These are phyloP conservation scores for Miscanthus sacchariflorus DNA, from an alignment of 202 grass and related monocot species.

Conservation along the genomic window DNA sequence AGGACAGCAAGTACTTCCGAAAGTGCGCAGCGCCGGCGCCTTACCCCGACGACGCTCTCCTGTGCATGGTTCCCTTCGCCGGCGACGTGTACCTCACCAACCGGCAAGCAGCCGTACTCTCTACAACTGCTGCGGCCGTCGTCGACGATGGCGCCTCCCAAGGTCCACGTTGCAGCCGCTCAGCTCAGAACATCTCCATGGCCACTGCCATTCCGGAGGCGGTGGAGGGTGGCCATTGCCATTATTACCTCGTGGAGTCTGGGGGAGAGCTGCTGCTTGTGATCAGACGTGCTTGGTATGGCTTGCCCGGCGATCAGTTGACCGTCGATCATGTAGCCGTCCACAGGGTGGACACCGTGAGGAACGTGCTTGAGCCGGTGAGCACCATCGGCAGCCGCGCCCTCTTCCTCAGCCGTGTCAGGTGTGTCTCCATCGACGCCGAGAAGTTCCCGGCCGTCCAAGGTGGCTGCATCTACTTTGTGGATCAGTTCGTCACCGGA, in stretches of 20 bases:
- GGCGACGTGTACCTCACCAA: not conserved
- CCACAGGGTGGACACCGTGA: not conserved
- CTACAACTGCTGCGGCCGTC: not conserved
- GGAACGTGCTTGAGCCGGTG: not conserved
- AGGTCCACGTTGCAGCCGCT: not conserved
- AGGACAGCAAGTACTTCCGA: no score
- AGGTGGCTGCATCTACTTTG: constrained; percentile 13
- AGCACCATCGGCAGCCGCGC: not conserved
- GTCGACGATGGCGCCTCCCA: no score
- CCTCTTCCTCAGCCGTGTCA: not conserved
- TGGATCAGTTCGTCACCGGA: not conserved
- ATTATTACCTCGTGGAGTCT: not conserved
- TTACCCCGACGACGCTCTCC: no score
- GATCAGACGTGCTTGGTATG: not conserved
- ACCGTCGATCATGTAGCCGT: not conserved
- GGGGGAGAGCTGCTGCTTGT: constrained; percentile 7
- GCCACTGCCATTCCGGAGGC: not conserved
- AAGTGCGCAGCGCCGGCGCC: no score
- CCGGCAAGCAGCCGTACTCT: not conserved
- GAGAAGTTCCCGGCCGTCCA: not conserved
- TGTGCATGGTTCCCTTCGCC: no score
- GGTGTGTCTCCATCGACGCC: constrained; percentile 1
- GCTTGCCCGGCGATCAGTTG: not conserved
- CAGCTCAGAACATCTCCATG: not conserved
- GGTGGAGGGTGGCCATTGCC: not conserved